Evolutionary conservation across 345 rosid genomes (phyloP).

Genomic region (Fremontodendron californicum): DNA sequence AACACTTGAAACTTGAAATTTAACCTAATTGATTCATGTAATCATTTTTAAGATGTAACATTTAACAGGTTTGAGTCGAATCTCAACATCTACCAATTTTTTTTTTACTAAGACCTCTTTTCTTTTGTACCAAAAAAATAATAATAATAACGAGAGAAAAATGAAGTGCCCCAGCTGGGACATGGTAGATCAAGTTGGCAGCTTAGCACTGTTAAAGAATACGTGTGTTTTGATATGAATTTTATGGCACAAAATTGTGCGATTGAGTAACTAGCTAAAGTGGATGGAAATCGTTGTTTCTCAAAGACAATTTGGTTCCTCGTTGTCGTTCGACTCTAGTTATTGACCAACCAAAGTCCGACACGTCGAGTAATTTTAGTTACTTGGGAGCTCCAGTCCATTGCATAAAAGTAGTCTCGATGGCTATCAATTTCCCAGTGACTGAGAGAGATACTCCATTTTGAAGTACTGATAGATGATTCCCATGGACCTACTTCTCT

Average conservation of each 20-base stretch:
- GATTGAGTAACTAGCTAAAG: neutral
- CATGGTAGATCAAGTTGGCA: neutral
- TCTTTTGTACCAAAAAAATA: too few species aligned
- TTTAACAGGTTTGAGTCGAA: too few species aligned
- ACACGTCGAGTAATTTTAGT: constrained; percentile 34
- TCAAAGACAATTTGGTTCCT: neutral
- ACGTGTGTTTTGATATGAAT: neutral
- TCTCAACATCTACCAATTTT: too few species aligned
- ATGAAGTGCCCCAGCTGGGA: neutral
- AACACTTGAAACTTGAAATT: too few species aligned
- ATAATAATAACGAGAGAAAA: too few species aligned
- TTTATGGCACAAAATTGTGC: neutral
- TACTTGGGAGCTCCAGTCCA: neutral
- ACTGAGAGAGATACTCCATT: constrained; percentile 20
- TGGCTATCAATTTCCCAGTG: constrained; percentile 31
- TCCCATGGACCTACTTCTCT: constrained; percentile 12
- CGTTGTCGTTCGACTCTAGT: too few species aligned
- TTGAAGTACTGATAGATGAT: constrained; percentile 56
- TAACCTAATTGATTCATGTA: too few species aligned
- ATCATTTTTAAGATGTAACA: too few species aligned
- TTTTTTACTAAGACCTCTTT: too few species aligned
- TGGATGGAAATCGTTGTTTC: neutral
- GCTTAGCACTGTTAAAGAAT: neutral
- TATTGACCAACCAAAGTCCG: constrained; percentile 27
- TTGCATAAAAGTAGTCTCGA: constrained; percentile 31